Evolutionary conservation across 257 asterid genomes (phyloP).

Genomic region (Euphrasia confusa): DNA sequence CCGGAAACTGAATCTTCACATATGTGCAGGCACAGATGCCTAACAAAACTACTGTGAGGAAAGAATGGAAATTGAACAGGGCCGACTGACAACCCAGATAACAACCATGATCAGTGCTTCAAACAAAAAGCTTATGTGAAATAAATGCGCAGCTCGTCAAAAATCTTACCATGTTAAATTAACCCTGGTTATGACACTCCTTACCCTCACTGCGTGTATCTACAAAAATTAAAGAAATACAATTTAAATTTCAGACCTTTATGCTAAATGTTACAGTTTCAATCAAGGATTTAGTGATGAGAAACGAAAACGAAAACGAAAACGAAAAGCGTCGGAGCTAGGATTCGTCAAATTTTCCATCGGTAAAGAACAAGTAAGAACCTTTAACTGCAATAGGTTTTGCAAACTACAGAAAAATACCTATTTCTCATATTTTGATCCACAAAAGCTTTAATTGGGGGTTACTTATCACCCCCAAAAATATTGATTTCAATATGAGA

Average conservation of each 20-base stretch:
- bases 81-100: constrained; percentile 52
- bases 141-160: not conserved
- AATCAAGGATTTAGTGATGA: not conserved
- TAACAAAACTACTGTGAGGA: constrained; percentile 77
- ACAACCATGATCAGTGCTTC: constrained; percentile 25
- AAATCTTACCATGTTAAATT: constrained; percentile 33
- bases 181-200: constrained; percentile 16
- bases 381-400: too few relatives aligned
- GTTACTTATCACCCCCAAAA: not conserved
- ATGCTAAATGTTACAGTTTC: not conserved
- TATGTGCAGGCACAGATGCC: constrained; percentile 92
- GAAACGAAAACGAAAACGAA: not conserved
- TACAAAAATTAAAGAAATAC: constrained; percentile 14
- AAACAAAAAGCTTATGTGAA: constrained; percentile 9
- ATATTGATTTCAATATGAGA: not conserved
- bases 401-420: not conserved
- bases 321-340: not conserved
- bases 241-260: not conserved
- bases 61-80: constrained; percentile 88
- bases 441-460: not conserved
- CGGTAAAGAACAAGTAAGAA: too few relatives aligned
- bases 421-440: not conserved
- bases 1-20: constrained; percentile 87
- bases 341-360: not conserved
- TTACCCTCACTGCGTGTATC: constrained; percentile 20